These are phyloP conservation scores for Penicillium psychrofluorescens DNA, from an alignment of 495 filamentous ascomycete genomes.

Conservation along the genomic window DNA sequence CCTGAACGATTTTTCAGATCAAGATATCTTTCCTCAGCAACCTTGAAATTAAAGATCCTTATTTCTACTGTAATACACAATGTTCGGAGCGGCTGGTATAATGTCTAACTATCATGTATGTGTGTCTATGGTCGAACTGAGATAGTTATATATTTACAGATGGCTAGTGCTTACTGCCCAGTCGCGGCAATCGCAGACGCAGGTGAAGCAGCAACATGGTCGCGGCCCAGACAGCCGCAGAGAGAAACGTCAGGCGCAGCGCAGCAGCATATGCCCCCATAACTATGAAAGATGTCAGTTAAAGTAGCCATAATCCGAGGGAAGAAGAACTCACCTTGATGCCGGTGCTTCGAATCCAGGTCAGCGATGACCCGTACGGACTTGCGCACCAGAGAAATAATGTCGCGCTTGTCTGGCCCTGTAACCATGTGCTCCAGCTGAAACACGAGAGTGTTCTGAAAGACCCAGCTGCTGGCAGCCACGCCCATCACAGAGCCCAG, in stretches of 20 bases:
- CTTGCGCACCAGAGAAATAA: constrained; percentile 46
- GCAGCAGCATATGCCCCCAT: constrained; percentile 52
- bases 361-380: constrained; percentile 44
- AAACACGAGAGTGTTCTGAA: constrained; percentile 62
- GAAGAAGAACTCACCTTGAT: constrained; percentile 35
- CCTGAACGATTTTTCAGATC: no score
- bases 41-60: no score
- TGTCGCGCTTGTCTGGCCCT: constrained; percentile 42
- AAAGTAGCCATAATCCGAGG: not conserved
- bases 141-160: not conserved
- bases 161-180: constrained; percentile 33
- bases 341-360: constrained; percentile 40
- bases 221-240: constrained; percentile 40
- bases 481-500: constrained; percentile 68
- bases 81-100: no score
- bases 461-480: constrained; percentile 60
- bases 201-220: constrained; percentile 43
- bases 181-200: constrained; percentile 45
- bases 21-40: no score
- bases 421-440: constrained; percentile 52
- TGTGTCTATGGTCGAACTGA: no score
- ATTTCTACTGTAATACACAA: no score
- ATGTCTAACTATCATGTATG: no score
- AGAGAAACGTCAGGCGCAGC: constrained; percentile 48
- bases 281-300: constrained; percentile 20